Evolutionary conservation across 495 filamentous ascomycete species (phyloP).

Genomic region (Tricharina praecox): DNA sequence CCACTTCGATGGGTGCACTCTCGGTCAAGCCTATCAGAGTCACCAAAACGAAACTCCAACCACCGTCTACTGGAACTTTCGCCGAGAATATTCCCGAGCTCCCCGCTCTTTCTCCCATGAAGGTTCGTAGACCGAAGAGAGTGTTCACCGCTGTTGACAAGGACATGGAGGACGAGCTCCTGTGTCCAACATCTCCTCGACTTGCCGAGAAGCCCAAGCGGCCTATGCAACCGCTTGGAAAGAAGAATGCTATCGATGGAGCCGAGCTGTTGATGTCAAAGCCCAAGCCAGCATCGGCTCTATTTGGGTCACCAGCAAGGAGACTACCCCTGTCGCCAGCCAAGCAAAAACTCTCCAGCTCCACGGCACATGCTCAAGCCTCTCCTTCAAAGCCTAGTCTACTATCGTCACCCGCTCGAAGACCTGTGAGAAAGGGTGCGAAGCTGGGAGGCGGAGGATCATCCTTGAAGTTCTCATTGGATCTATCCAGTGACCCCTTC

Average conservation of each 20-base stretch:
- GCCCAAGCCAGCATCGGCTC: background rate
- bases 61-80: constrained; percentile 13
- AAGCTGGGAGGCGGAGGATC: background rate
- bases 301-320: constrained; percentile 19
- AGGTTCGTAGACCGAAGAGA: constrained; percentile 9
- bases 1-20: constrained; percentile 21
- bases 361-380: background rate
- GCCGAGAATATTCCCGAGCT: constrained; percentile 13
- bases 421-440: background rate
- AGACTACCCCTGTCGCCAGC: constrained; percentile 14
- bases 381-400: background rate
- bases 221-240: background rate
- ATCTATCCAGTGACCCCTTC: background rate
- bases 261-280: constrained; percentile 1
- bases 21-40: constrained; percentile 22
- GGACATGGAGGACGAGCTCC: constrained; percentile 20
- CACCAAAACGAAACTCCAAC: constrained; percentile 15
- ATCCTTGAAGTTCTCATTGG: constrained; percentile 5
- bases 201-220: constrained; percentile 19
- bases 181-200: constrained; percentile 9
- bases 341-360: background rate
- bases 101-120: constrained; percentile 21
- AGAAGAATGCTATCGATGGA: constrained; percentile 1
- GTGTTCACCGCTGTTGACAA: constrained; percentile 5
- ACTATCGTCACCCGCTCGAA: background rate